Base-by-base conservation (phyloP, 2,329 filamentous ascomycete species). In the Lachnellula arida region DNA sequence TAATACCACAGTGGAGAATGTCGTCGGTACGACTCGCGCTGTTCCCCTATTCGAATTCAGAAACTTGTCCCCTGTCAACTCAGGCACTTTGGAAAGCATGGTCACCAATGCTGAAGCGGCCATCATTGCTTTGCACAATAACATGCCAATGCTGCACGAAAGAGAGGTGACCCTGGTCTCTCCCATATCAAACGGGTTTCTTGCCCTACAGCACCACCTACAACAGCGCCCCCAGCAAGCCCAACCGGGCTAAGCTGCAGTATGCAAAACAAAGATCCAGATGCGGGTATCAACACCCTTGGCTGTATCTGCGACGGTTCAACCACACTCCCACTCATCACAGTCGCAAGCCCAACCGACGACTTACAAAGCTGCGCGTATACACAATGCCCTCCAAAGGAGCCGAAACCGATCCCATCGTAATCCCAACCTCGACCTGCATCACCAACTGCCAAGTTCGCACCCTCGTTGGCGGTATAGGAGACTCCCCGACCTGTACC, bases 11-110 rank as follows among this genome's bases (percentile, higher is more conserved):
- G 32, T 39, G 23, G 53, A 55, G 35, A 51, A 37, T 11, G 39
- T 55, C 47, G 50, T 35, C 39, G 46, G 46, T 28, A 51, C 53
- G 17, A 25, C 46, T 28, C 53, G 53, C 19, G 12, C 32, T 17
- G 53, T 55, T 14, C 53, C 53, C 32, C 42, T 55, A 42, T 55
- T 55, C 22, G 53, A 55, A n/a, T 55, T 55, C 19, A 34, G 53
- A 35, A 48, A 55, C 35, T 25, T 55, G 17, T 11, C 2, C 8
- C 14, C 35, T 1, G 8, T 40, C 17, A 40, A 28, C 47, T 46
- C 53, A 17, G n/a, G 47, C 7, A 25, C 9, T 14, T 28, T 55
- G n/a, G 47, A 51, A 25, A 28, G 15, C 17, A 46, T 55, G 15
- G 51, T 55, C 47, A 40, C 17, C 4, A 37, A 40, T 5, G 53